Evolutionary conservation across 1,139 yeast species (phyloP), one percentile per base, ranked within the genome.

Genomic region (Eremothecium gossypii): DNA sequence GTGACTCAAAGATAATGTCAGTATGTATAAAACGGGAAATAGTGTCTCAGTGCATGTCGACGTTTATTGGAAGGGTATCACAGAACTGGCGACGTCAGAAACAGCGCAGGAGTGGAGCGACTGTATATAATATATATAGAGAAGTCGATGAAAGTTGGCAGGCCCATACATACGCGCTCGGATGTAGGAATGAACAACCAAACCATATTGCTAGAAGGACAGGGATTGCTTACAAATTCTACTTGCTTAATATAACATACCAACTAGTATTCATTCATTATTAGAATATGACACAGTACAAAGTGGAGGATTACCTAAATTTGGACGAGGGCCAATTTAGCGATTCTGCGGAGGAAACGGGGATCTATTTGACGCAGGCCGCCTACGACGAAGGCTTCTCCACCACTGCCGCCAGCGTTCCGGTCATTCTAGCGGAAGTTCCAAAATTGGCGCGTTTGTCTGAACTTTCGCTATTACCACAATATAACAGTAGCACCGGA

Each of bases 191-290:
- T 34, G 37, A n/a, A 34, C 14, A 34, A 29, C 29, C 29, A 34
- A 14, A 34, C 14, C 37, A 34, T 34, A 34, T 34, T 34, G 37
- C 37, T n/a, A 34, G 29, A 34, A 34, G 14, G 20, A 34, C 29
- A 34, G 37, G 29, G 29, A 34, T 34, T 34, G 27, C 37, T 20
- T 14, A n/a, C 20, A 34, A 34, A 34, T 23, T 34, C 27, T 34
- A 34, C 37, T 14, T 34, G 37, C 37, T 34, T 23, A 29, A 34
- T 32, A 32, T 34, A 34, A 34, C 37, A 34, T 34, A 34, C 37
- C 37, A 34, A 34, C 29, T 23, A 34, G 37, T 20, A 34, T 34
- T 34, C 37, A 34, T 14, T 34, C 29, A 34, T 14, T 34, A 34
- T 34, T 34, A 32, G 14, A 10, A 20, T 23, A 34, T 34, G 37